Evolutionary conservation across 805 yeast species (phyloP), one percentile per base, ranked within the genome.

Genomic region (Wickerhamiella azymoides): DNA sequence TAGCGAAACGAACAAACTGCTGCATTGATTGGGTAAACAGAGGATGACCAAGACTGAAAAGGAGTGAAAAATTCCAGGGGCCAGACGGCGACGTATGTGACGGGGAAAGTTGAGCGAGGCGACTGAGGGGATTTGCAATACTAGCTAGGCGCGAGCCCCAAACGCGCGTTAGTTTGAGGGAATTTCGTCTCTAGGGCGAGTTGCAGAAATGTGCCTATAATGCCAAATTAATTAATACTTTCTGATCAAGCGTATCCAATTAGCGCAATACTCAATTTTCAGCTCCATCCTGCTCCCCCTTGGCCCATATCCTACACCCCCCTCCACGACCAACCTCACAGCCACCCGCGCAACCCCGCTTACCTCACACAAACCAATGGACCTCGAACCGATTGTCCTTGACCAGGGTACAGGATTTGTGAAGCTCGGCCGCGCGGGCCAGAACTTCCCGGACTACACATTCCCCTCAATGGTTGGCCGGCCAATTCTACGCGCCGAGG

Each of bases 321-420:
- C 24, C n/a, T 21, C 24, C 24, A 4, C 24, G 6, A n/a, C n/a
- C n/a, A n/a, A n/a, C 38, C 1, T 19, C 28, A 24, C 36, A 9
- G 14, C 36, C 42, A n/a, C n/a, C 40, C 26, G 10, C 26, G 24
- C 47, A 9, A 14, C 26, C 21, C 36, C 28, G 11, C 35, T 35
- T 17, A 17, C n/a, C n/a, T n/a, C n/a, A n/a, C n/a, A n/a, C n/a
- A n/a, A n/a, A n/a, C 21, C 25, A 35, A 39, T 28, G 38, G 45
- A 38, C 49, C 44, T 26, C 48, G 57, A 56, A 48, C 60, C 60
- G 33, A 57, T 57, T 51, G 98, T 92, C 56, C 84, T 92, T 56
- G 98, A 92, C 69, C 97, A 92, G 70, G 98, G 98, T 69, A 92
- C 98, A 42, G 98, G 98, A 48, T 92, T 92, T 62, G 96, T 89